Base-by-base conservation (phyloP, 345 rosid species). In the Brassica carinata region DNA sequence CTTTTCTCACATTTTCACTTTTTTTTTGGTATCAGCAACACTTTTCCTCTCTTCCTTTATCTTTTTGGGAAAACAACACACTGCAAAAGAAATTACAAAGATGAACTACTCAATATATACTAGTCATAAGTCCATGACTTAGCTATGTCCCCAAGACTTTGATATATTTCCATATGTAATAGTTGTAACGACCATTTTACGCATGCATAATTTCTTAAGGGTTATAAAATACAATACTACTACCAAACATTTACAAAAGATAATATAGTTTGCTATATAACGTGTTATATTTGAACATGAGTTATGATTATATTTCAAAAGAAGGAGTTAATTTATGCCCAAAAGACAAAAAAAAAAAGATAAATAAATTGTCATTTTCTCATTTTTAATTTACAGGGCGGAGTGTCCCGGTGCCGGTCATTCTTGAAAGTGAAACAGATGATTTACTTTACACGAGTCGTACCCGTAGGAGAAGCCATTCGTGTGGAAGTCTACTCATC, bases 401-500 rank as follows among this genome's bases (percentile, higher is more conserved):
- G 67, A 63, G 26, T 55, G 7, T 55, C 67, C 26, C 26, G 26
- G 26, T 23, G 26, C 26, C 13, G 40, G 57, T 67, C 29, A 38
- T 36, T 13, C n/a, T 48, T 48, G 34, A 75, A 75, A 63, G 5
- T 15, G 19, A 59, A 76, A 72, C 51, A 58, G 74, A 29, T 13
- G 62, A 59, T 17, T 58, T 15, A 43, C 51, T 69, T 55, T 59
- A 43, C 74, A 70, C 38, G 71, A 70, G 55, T 48, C 64, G 4
- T 10, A 19, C 29, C 63, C 40, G 15, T 23, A 51, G 63, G 23
- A 5, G 64, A 77, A 33, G 75, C 64, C 48, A 63, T 19, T 63
- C 64, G 38, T 70, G 75, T 63, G 75, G 64, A 70, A 70, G 81
- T 63, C 71, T 71, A 71, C 65, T 77, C 76, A 71, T 61, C 71